Base-by-base conservation (phyloP, 176 grass and related monocot species). In the Olyra latifolia region DNA sequence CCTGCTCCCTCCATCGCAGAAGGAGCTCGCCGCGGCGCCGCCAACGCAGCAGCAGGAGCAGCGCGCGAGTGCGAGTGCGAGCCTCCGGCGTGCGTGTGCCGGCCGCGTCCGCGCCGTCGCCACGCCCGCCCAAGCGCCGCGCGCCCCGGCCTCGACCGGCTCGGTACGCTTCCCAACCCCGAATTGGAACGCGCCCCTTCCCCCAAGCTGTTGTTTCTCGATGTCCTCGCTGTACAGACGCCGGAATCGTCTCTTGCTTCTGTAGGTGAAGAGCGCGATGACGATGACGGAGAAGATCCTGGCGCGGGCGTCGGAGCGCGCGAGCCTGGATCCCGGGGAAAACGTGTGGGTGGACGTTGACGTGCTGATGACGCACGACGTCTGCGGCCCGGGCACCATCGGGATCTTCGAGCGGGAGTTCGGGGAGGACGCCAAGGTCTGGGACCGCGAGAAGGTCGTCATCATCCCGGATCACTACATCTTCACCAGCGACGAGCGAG, bases 221-320 rank as follows among this genome's bases (percentile, higher is more conserved):
- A 50, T 79, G 8, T n/a, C 30, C 47, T 84, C 6, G 4, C 15
- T 24, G 44, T 29, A 46, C 10, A 30, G 64, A 54, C 72, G 13
- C 2, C n/a, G n/a, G 19, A 16, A 15, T 40, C n/a, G 53, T 17
- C 35, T 66, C 10, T 57, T 63, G 25, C 20, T 75, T 74, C 5
- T 30, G 27, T 71, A 97, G 93, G 88, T 95, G 16, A 95, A 98
- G 81, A 66, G 62, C 72, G 78, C 88, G 20, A 91, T 98, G 96
- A 95, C 90, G 74, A 98, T 93, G 90, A 95, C 96, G 46, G 96
- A 98, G 92, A 98, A 98, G 86, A 98, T 98, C 78, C 63, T 98
- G 53, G 92, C 96, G 47, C 85, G 91, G 56, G 81, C 90, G 30
- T 98, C 96, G 74, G 90, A 93, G 74, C 87, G 78, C 61, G 67